phyloP scores from a whole-genome alignment of 2,329 filamentous ascomycete species.

The Neonectria punicea region DNA sequence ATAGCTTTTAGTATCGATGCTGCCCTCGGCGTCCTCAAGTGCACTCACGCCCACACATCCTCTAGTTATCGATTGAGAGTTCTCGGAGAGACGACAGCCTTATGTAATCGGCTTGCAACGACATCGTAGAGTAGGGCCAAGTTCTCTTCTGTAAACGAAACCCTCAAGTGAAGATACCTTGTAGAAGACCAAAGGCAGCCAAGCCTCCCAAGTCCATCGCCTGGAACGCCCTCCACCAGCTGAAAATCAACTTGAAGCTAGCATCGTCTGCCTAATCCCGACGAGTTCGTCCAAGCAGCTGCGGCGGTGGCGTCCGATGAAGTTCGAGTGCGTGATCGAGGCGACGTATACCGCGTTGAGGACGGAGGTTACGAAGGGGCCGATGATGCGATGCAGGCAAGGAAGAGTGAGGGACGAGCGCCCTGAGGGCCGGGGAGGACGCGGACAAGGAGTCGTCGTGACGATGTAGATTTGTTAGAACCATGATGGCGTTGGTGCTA shows the following conservation, averaged over 20 bases:
- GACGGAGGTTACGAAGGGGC: background rate
- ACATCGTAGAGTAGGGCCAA: background rate
- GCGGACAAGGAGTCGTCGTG: background rate
- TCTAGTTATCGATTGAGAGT: background rate
- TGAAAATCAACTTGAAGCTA: too few species aligned
- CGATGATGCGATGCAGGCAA: background rate
- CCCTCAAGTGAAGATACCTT: background rate
- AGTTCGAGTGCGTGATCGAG: background rate
- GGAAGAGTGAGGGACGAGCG: background rate
- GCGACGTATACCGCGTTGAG: background rate
- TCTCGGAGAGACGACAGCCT: background rate
- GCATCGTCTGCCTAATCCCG: background rate
- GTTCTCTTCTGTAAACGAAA: background rate
- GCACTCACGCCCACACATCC: background rate
- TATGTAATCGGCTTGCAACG: background rate
- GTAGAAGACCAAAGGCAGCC: background rate
- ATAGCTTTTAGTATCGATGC: background rate
- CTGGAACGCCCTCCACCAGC: background rate
- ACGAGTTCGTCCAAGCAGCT: background rate
- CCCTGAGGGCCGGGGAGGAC: background rate
- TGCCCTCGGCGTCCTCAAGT: background rate
- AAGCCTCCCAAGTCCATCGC: background rate
- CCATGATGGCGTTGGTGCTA: background rate
- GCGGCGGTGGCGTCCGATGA: background rate
- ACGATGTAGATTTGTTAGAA: background rate